Evolutionary conservation across 2,329 filamentous ascomycete species (phyloP), one percentile per base, ranked within the genome.

Genomic region (Diaporthe sp.): DNA sequence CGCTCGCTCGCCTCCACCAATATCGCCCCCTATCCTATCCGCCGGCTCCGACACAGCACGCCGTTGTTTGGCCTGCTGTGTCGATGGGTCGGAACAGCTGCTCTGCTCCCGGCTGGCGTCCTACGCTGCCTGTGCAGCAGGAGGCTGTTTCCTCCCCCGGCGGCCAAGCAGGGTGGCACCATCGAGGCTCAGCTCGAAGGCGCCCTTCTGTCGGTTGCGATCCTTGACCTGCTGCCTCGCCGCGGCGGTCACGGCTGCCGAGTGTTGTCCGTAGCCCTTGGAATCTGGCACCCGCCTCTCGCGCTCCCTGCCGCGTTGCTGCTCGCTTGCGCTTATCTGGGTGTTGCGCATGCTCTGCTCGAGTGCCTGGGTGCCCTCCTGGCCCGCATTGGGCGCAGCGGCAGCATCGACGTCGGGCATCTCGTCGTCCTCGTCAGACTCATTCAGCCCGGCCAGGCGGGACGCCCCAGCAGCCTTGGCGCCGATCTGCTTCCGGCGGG

Each of bases 171-270:
- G 84, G 1, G 96, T 98, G 1, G 97, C 94, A 72, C 97, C 97
- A 77, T 97, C 95, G 50, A 99, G 86, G 80, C 92, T 98, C 61
- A 99, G 89, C 84, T 99, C 97, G 78, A 99, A 99, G 0, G 94
- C 92, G 42, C 94, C 95, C 83, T 93, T 94, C 78, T 94, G 91
- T 76, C 88, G 89, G 73, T 91, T 89, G 42, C 90, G 87, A 58
- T 92, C 91, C 53, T 88, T 85, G 7, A 97, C 94, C 80, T 95
- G 94, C 80, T 94, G 92, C 79, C 93, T 93, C 4, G 95, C 96
- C 0, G 96, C 95, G 0, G 94, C 93, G 0, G 96, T 94, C 0
- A 98, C 94, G 1, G 93, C 88, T 0, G 96, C 91, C 70, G 94
- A 96, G 81, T 98, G 96, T 81, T 97, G 95, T 2, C 95, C 96